Conservation (phyloP, 2,329 filamentous ascomycete species). For the Rhinocladiella similis region DNA sequence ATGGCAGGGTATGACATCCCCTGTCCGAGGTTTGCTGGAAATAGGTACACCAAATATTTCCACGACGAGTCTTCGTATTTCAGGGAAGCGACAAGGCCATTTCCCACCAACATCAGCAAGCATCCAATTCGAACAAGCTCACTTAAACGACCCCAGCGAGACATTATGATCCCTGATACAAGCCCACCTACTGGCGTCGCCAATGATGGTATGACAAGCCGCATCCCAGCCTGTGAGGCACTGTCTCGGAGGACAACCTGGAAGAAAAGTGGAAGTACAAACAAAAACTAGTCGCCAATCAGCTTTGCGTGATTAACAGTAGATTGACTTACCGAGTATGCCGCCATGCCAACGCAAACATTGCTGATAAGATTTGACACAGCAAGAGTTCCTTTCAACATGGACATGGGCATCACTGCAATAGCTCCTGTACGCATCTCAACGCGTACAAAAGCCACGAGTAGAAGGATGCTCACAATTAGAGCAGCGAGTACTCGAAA, state of each 20-base stretch:
- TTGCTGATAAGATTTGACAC: conserved; percentile 60
- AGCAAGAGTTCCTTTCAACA: conserved; percentile 58
- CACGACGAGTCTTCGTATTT: conserved; percentile 44
- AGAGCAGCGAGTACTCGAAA: conserved; percentile 43
- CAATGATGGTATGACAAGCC: conserved; percentile 47
- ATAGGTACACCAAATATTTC: conserved; percentile 48
- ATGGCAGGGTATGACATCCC: conserved; percentile 50
- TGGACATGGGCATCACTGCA: conserved; percentile 47
- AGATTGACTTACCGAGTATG: conserved; percentile 57
- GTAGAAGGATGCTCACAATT: conserved; percentile 38
- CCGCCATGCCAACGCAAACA: conserved; percentile 60
- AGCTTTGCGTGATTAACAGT: not conserved
- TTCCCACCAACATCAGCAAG: conserved; percentile 46
- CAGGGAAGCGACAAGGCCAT: conserved; percentile 42
- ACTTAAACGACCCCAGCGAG: conserved; percentile 46
- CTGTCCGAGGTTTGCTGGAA: conserved; percentile 49
- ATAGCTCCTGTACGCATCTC: conserved; percentile 45
- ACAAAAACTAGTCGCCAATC: conserved; percentile 41
- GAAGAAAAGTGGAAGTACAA: conserved; percentile 49
- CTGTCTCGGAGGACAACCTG: conserved; percentile 44
- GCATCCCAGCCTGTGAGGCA: conserved; percentile 45
- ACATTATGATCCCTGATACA: conserved; percentile 49
- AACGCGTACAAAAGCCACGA: conserved; percentile 40
- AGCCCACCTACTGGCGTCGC: conserved; percentile 48
- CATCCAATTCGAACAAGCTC: conserved; percentile 43